These are phyloP conservation scores for Hyphodiscus hymeniophilus DNA, from an alignment of 495 filamentous ascomycete genomes.

Conservation along the genomic window DNA sequence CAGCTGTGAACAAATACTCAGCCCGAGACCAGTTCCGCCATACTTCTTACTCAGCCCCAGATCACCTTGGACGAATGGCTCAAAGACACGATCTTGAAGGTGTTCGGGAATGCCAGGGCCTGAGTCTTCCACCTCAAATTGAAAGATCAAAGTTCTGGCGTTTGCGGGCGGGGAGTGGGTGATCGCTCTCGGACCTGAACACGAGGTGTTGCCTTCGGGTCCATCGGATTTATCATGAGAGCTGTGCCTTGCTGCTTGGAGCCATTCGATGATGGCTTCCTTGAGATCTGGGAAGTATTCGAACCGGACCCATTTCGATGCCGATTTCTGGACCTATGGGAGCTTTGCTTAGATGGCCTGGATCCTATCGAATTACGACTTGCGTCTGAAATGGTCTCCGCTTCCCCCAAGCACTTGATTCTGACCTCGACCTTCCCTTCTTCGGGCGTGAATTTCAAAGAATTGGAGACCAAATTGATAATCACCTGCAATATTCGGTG, in stretches of 20 bases:
- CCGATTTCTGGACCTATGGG: constrained; percentile 18
- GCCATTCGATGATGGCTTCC: constrained; percentile 23
- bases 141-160: constrained; percentile 57
- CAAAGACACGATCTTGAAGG: constrained; percentile 76
- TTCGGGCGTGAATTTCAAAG: constrained; percentile 82
- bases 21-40: constrained; percentile 82
- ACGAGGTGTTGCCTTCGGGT: constrained; percentile 44
- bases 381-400: constrained; percentile 21
- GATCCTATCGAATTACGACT: constrained; percentile 40
- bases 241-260: constrained; percentile 12
- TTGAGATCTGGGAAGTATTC: constrained; percentile 38
- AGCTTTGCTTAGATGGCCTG: constrained; percentile 37
- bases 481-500: constrained; percentile 82
- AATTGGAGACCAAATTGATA: constrained; percentile 90
- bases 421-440: constrained; percentile 54
- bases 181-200: constrained; percentile 44
- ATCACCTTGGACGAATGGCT: constrained; percentile 91
- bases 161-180: constrained; percentile 51
- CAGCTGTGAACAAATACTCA: constrained; percentile 84
- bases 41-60: constrained; percentile 81
- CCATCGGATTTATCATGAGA: constrained; percentile 45
- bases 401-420: constrained; percentile 62
- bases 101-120: constrained; percentile 80
- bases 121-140: constrained; percentile 84
- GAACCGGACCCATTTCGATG: constrained; percentile 39